Evolutionary conservation across 441 rosid species (phyloP), one percentile per base, ranked within the genome.

Genomic region (Aquilaria agallochum): DNA sequence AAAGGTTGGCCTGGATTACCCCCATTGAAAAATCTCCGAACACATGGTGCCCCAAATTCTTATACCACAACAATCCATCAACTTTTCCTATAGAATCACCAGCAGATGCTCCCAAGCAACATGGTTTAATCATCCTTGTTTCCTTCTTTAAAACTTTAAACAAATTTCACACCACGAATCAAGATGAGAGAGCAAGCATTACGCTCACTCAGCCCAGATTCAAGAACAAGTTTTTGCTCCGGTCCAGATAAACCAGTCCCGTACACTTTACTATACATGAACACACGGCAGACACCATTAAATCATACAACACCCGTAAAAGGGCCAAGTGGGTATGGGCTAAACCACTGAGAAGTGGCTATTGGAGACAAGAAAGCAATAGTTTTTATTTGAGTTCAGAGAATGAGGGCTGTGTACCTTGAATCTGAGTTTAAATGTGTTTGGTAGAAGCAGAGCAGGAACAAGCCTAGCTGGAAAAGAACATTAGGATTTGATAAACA

Each of bases 21-120:
- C 93, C 98, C 97, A 85, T 82, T 0, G 97, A 88, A 63, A 83
- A 90, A 50, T 88, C 89, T 32, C 97, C 98, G 55, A 79, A 68
- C 54, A 73, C 68, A 68, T 90, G 93, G 50, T 61, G 76, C 13
- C 93, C 95, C 69, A 88, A 74, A 68, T 85, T 92, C 57, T 81
- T 81, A 50, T 68, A 76, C 92, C 98, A 88, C 77, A 87, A 54
- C 72, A 85, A 75, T 30, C 91, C 95, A 69, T 86, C 81, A 54
- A 70, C 74, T 54, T 71, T 76, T 54, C 86, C 83, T 2, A 67
- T 62, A 46, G 53, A 68, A 47, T 75, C 82, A 64, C 59, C 67
- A 30, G 63, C 78, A 42, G 46, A 66, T 58, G 78, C 75, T 40
- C 76, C 49, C 70, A 78, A 84, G 95, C 96, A 92, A 66, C 77